Base-by-base conservation (phyloP, 768 basidiomycete species). In the Trametes sanguinea region DNA sequence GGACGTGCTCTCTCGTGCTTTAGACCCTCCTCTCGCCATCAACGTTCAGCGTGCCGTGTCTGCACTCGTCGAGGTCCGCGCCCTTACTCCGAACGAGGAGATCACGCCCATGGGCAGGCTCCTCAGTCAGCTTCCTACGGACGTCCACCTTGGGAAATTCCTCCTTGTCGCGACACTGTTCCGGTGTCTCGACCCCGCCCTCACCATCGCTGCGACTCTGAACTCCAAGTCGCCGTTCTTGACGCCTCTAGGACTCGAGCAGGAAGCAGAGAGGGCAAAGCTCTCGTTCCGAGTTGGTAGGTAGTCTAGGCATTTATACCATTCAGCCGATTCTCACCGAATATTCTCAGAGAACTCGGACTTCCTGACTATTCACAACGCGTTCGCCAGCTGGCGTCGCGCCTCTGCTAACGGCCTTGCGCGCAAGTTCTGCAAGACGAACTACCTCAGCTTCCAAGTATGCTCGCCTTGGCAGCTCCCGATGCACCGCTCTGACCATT, bases 111-210 rank as follows among this genome's bases (percentile, higher is more conserved):
- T 98, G 86, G 96, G 96, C 43, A 81, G 87, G 55, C 78, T 96
- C 27, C 80, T 99, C 43, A 94, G 92, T 77, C 91, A 92, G 71
- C 78, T 99, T 42, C 96, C 96, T 0, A 92, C 94, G 48, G 96
- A 99, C 71, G 95, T 98, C 14, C 94, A 98, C 72, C 83, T 97
- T 3, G 95, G 95, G 42, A 97, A 98, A 77, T 91, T 98, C 71
- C 79, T 98, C 14, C 79, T 98, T 44, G 85, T 87, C 29, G 89
- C 95, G 5, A 87, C 89, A 2, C 72, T 94, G 42, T 92, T 98
- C 73, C 85, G 86, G 47, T 98, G 96, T 72, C 77, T 98, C 63
- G 96, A 98, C 74, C 93, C 95, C 1, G 96, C 94, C n/a, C 80
- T 99, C 51, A 97, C 96, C 5, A 95, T 99, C 61, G 94, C 94